Conservation (phyloP, 768 basidiomycete genomes). For the Boletus insuetus region DNA sequence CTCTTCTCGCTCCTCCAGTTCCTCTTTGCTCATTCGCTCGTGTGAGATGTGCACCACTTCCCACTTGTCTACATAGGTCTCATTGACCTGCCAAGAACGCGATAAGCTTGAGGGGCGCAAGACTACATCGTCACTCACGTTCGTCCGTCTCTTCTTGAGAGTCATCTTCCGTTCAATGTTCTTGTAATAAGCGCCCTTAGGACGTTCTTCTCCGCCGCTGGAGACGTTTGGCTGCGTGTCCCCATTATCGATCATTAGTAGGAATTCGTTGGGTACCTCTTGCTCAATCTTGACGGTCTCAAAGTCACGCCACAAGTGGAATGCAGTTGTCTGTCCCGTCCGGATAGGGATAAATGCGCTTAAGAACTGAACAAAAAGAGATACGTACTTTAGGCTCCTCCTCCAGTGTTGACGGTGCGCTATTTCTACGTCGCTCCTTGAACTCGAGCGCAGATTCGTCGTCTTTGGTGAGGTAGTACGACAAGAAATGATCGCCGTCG, state of each 20-base stretch:
- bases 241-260: conserved; percentile 71
- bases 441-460: conserved; percentile 66
- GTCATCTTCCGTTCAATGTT: conserved; percentile 87
- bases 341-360: neutral
- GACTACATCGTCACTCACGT: conserved; percentile 47
- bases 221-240: conserved; percentile 36
- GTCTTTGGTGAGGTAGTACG: conserved; percentile 78
- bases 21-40: conserved; percentile 66
- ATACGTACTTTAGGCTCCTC: conserved; percentile 54
- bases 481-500: conserved; percentile 84
- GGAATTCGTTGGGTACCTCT: conserved; percentile 81
- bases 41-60: conserved; percentile 74
- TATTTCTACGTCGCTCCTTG: conserved; percentile 51
- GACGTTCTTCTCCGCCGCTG: conserved; percentile 38
- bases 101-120: neutral
- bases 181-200: conserved; percentile 83
- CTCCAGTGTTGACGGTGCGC: conserved; percentile 44
- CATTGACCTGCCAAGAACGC: conserved; percentile 48
- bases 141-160: conserved; percentile 79
- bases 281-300: conserved; percentile 86
- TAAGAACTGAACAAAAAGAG: neutral
- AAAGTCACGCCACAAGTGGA: conserved; percentile 80
- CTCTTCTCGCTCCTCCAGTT: conserved; percentile 76
- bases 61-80: conserved; percentile 80
- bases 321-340: conserved; percentile 55